Evolutionary conservation across 345 rosid species (phyloP).

Genomic region (Litchi chinensis): DNA sequence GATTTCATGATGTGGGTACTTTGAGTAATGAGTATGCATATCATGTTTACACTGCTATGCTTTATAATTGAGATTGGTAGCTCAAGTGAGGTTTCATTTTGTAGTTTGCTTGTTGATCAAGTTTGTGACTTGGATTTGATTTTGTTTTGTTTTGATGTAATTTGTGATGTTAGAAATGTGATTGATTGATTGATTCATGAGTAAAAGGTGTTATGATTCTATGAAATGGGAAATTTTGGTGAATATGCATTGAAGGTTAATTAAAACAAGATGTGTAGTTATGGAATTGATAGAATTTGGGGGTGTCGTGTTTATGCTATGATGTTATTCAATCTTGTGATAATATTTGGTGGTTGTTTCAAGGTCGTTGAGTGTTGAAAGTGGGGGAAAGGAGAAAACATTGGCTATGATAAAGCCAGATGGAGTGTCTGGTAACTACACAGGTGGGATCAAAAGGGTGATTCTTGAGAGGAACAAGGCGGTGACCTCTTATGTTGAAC

Average conservation of each 20-base stretch:
- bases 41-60: not conserved
- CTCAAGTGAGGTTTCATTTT: not conserved
- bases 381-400: slow-evolving; percentile 51
- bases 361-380: slow-evolving; percentile 43
- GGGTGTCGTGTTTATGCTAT: not conserved
- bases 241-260: not conserved
- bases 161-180: not conserved
- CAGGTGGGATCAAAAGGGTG: slow-evolving; percentile 50
- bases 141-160: not conserved
- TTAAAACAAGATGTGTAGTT: not conserved
- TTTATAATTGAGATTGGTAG: not conserved
- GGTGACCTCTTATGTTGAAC: slow-evolving; percentile 67
- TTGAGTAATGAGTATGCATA: not conserved
- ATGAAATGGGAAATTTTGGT: not conserved
- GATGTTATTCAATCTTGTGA: not conserved
- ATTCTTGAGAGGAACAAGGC: slow-evolving; percentile 53
- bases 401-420: slow-evolving; percentile 86
- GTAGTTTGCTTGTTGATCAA: not conserved
- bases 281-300: not conserved
- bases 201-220: not conserved
- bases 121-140: not conserved
- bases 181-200: not conserved
- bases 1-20: not conserved
- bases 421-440: slow-evolving; percentile 66
- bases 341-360: not conserved